phyloP scores from a whole-genome alignment of 495 filamentous ascomycete genomes.

The Podospora bellae-mahoneyi region DNA sequence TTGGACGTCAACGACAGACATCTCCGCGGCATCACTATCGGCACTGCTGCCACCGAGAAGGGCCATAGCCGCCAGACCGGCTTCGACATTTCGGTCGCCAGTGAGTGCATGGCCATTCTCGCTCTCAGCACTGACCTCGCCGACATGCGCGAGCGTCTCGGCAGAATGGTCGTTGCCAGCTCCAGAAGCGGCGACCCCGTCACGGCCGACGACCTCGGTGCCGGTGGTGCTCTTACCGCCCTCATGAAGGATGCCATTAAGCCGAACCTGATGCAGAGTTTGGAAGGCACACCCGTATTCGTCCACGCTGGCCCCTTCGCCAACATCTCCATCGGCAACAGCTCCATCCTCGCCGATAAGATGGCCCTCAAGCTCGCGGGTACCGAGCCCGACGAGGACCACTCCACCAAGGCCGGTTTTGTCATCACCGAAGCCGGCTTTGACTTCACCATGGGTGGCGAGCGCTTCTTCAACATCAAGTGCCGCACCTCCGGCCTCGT shows the following conservation, averaged over 20 bases:
- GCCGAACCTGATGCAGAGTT: conserved; percentile 96
- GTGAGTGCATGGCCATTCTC: conserved; percentile 97
- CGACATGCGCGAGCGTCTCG: conserved; percentile 91
- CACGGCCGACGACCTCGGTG: conserved; percentile 92
- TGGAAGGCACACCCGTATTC: conserved; percentile 95
- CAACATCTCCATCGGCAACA: conserved; percentile 96
- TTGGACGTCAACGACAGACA: conserved; percentile 97
- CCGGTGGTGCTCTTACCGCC: conserved; percentile 86
- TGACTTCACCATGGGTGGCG: conserved; percentile 99
- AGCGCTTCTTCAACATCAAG: conserved; percentile 99
- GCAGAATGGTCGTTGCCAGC: conserved; percentile 93
- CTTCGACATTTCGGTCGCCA: conserved; percentile 96
- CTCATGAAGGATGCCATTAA: conserved; percentile 98
- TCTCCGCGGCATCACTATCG: conserved; percentile 81
- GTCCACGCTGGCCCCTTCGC: conserved; percentile 97
- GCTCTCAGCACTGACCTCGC: conserved; percentile 82
- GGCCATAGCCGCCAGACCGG: conserved; percentile 78
- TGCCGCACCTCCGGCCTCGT: conserved; percentile 89
- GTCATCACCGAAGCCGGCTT: conserved; percentile 98
- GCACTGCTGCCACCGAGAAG: conserved; percentile 85
- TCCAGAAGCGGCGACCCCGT: conserved; percentile 83
- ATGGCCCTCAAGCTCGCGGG: conserved; percentile 93
- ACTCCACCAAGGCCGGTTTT: conserved; percentile 79
- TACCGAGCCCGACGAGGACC: conserved; percentile 90
- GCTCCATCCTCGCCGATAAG: conserved; percentile 90